Percentiles rank a stretch among this genome's conserved stretches.
phyloP scores from a whole-genome alignment of 768 basidiomycete genomes.

The Psilocybe sp. region DNA sequence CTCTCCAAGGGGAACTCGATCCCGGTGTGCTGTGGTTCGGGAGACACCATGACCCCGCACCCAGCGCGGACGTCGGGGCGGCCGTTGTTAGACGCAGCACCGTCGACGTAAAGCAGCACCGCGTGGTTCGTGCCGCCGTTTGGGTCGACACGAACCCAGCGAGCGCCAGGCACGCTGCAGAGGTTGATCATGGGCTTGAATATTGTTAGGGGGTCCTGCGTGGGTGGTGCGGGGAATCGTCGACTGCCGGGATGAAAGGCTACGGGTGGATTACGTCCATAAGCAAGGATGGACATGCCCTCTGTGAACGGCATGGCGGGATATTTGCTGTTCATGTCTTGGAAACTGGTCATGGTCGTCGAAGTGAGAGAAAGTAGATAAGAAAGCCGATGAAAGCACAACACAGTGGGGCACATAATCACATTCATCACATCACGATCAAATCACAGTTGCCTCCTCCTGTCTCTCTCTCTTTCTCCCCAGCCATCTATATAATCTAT shows the following conservation, averaged over 20 bases:
- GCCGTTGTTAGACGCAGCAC: slow-evolving; percentile 2
- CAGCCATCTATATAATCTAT: too few species aligned
- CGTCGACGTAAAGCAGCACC: slow-evolving; percentile 1
- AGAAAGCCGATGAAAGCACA: too few species aligned
- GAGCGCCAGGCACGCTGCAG: neutral
- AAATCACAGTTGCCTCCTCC: too few species aligned
- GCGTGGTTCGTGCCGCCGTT: neutral
- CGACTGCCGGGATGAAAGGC: neutral
- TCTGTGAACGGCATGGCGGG: too few species aligned
- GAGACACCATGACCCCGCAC: neutral
- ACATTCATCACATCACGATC: too few species aligned
- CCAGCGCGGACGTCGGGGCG: slow-evolving; percentile 1
- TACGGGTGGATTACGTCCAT: neutral
- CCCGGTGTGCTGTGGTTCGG: neutral
- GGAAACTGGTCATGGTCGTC: too few species aligned
- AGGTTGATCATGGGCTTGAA: slow-evolving; percentile 4
- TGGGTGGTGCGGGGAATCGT: neutral
- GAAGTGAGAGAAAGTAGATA: too few species aligned
- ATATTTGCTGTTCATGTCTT: too few species aligned
- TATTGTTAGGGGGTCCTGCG: neutral
- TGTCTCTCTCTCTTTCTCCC: too few species aligned
- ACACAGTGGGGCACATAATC: too few species aligned
- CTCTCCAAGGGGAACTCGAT: neutral
- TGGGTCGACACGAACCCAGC: slow-evolving; percentile 2
- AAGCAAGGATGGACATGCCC: too few species aligned